Evolutionary conservation across 345 rosid genomes (phyloP), one percentile per base, ranked within the genome.

Genomic region (Microcos paniculata): DNA sequence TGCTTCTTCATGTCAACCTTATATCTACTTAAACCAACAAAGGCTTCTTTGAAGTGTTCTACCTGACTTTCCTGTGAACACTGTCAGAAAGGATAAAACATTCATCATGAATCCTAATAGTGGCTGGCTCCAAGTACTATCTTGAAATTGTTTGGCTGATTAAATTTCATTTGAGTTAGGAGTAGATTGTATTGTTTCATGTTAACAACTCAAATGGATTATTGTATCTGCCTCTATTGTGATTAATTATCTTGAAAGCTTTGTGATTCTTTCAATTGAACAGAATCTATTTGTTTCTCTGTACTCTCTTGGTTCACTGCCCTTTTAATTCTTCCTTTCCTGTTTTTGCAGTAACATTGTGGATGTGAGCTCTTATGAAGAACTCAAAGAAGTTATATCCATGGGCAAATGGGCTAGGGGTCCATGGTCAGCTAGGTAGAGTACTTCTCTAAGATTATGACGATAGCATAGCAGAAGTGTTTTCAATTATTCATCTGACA

Each of bases 351-450:
- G 98, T 79, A 92, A 94, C 80, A 91, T 90, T 72, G 40, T 89
- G 80, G 94, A 91, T 80, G 97, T 94, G 81, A 86, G 74, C 81
- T 89, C 97, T 19, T 94, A 94, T 75, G 87, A 81, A 51, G 95
- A 94, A 81, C 92, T 91, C 24, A 94, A 91, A 82, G 83, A 52
- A 14, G 94, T 88, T 56, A 89, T 90, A 35, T 83, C 95, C 49
- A 8, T 66, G 72, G 98, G 96, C 56, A 96, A 96, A 87, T 96
- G 99, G 98, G 99, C 94, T 42, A 92, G 97, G 85, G 97, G 94
- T 82, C 90, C 94, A 58, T 96, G 99, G 99, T 91, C 91, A 62
- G 96, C 91, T 3, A 89, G 94, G 92, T 92, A 81, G 30, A 30
- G 33, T 19, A 26, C 30, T 61, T 51, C 23, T 58, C 28, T 51